Evolutionary conservation across 2,329 filamentous ascomycete species (phyloP), one percentile per base, ranked within the genome.

Genomic region (Aspergillus sp.): DNA sequence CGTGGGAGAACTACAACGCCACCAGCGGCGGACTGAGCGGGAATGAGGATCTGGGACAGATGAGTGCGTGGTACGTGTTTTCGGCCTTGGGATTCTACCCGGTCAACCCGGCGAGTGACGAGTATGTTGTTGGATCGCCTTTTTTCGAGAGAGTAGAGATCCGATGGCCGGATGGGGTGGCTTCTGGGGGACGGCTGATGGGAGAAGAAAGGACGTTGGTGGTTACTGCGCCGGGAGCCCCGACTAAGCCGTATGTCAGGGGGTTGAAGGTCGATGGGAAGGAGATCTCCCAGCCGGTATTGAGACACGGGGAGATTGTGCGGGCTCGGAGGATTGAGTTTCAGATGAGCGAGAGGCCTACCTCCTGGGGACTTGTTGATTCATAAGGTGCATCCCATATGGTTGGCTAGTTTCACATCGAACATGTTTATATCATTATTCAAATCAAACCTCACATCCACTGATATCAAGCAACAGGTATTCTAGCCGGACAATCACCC

Each of bases 11-110:
- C 19, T 78, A 78, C 45, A 79, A 79, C 36, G 71, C 75, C 7
- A 78, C 76, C 0, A 72, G 74, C 34, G 69, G 73, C 0, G 76
- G 77, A 1, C 56, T 79, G 0, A 72, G 72, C 31, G 77, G 77
- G 1, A 79, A 79, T 54, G 77, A 79, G 54, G 76, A 79, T 57
- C 62, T 79, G 3, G 76, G 76, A 2, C 76, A 79, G 64, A 79
- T 78, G 76, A 78, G 75, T 53, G 75, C 76, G 0, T 79, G 76
- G 76, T 78, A 78, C 48, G 62, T 78, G 4, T 77, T 79, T 50
- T 76, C 75, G 0, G 73, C 76, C 4, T 57, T 79, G 9, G 76
- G 76, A 0, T 78, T 79, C 58, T 79, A 78, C 54, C 76, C 76
- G 0, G 66, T 78, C 36, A 75, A 78, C 51, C 69, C 76, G 0